Evolutionary conservation across 805 yeast species (phyloP), one percentile per base, ranked within the genome.

Genomic region (Wickerhamomyces bovis): DNA sequence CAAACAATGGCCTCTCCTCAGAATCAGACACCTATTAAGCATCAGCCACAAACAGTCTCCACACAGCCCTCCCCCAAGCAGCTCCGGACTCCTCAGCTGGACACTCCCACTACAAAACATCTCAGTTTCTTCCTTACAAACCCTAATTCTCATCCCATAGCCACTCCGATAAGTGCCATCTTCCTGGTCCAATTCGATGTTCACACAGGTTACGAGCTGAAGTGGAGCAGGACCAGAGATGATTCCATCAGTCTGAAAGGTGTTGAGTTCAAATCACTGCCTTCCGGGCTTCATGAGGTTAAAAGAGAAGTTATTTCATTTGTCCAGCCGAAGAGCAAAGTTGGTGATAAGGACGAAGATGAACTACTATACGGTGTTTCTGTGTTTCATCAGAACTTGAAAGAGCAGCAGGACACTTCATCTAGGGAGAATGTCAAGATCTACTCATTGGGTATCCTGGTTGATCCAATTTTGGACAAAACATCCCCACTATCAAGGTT

Each of bases 201-300:
- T 15, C 70, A 70, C 30, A 60, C 69, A 1, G 85, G 85, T 1
- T 71, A 76, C 53, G 72, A 68, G 43, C 51, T 75, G 33, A 69
- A 66, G 44, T 76, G 81, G 80, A 62, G 66, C 48, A 57, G 63
- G 39, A 57, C 61, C 1, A 42, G 58, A 8, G 65, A 63, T 39
- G 57, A 60, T 4, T 23, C 43, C 8, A 48, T 60, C 15, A 51
- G 69, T 0, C 55, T 78, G 22, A 62, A 69, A 26, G 73, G 75
- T 12, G 57, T 83, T 4, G 89, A 83, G 61, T 83, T 73, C 63
- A 77, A 79, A 52, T 69, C 81, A n/a, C 63, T 83, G 39, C 89
- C 89, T 0, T 80, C 87, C 0, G 89, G 90, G 1, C 66, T 81
- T 2, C 89, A 83, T 56, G 70, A 76, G 13, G 68, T 69, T 3